Evolutionary conservation across 2,329 filamentous ascomycete genomes (phyloP).

Genomic region (Hymenoscyphus infarciens): DNA sequence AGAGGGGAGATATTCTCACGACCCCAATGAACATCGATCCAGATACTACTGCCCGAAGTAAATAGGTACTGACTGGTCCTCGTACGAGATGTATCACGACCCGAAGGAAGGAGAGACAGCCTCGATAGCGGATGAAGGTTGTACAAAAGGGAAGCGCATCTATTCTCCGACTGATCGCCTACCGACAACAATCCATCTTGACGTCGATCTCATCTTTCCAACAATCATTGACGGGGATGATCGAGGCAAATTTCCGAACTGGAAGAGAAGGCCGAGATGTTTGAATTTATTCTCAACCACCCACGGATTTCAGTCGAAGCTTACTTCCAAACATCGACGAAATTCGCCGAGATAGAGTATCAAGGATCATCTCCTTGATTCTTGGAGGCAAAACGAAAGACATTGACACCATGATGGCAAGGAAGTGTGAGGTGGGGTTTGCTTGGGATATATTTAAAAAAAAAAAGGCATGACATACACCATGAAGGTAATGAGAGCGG

Average conservation of each 20-base stretch:
- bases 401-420: neutral
- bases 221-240: neutral
- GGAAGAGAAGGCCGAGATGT: neutral
- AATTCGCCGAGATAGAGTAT: neutral
- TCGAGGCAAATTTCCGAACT: neutral
- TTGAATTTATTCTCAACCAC: conserved; percentile 2
- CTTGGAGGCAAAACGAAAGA: neutral
- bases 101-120: too few species aligned
- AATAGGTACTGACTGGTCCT: neutral
- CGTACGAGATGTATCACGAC: neutral
- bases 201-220: neutral
- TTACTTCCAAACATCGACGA: neutral
- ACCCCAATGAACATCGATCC: neutral
- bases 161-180: neutral
- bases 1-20: neutral
- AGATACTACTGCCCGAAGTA: too few species aligned
- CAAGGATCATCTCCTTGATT: neutral
- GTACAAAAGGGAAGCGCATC: neutral
- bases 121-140: neutral
- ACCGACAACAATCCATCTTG: too few species aligned
- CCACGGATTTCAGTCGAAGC: neutral
- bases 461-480: conserved; percentile 49
- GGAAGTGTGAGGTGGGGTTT: neutral
- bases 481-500: conserved; percentile 66
- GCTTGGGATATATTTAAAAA: conserved; percentile 5